phyloP scores from a whole-genome alignment of 2,329 filamentous ascomycete species.

The Juglanconis sp. region DNA sequence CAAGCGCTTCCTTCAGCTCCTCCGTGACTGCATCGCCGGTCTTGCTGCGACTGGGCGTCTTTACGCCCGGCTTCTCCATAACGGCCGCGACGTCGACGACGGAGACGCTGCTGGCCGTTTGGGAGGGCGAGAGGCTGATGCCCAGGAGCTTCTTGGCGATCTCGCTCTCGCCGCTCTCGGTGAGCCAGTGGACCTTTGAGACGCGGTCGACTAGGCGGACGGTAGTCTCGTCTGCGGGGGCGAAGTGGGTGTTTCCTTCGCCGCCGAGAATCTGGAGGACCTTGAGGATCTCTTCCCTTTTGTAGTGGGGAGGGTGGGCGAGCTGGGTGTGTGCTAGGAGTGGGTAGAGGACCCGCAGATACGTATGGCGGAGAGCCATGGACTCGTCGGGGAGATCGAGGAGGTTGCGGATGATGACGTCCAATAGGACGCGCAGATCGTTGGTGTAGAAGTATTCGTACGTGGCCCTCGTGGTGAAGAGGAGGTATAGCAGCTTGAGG shows the following conservation, averaged over 20 bases:
- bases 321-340: slow-evolving; percentile 90
- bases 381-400: slow-evolving; percentile 88
- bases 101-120: slow-evolving; percentile 70
- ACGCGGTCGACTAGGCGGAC: slow-evolving; percentile 74
- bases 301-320: slow-evolving; percentile 83
- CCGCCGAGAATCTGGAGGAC: slow-evolving; percentile 71
- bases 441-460: slow-evolving; percentile 99
- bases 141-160: slow-evolving; percentile 62
- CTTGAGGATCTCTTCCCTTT: slow-evolving; percentile 76
- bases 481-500: slow-evolving; percentile 87
- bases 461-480: slow-evolving; percentile 88
- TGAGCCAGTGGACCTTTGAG: slow-evolving; percentile 67
- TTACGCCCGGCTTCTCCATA: slow-evolving; percentile 77
- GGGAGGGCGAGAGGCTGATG: slow-evolving; percentile 64
- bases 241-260: slow-evolving; percentile 69
- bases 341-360: slow-evolving; percentile 87
- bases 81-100: slow-evolving; percentile 76
- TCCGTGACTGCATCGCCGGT: slow-evolving; percentile 26
- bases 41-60: slow-evolving; percentile 68
- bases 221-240: slow-evolving; percentile 77
- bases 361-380: slow-evolving; percentile 79
- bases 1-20: slow-evolving; percentile 21
- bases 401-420: slow-evolving; percentile 96
- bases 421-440: slow-evolving; percentile 86
- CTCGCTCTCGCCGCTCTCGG: slow-evolving; percentile 37